These are phyloP conservation scores for Leccinum imitatum DNA, from an alignment of 768 basidiomycete genomes.

Conservation along the genomic window DNA sequence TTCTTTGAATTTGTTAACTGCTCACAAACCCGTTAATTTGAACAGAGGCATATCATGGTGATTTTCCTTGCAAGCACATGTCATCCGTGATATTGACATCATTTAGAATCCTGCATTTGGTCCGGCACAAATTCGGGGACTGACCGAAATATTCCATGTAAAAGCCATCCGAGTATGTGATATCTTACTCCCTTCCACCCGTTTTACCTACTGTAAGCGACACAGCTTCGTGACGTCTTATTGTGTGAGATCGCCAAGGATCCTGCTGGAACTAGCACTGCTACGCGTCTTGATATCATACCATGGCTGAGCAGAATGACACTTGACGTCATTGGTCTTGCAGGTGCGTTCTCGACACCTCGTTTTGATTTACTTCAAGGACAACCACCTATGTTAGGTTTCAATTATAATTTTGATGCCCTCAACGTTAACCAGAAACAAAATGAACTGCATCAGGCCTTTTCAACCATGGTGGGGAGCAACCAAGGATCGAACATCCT, in stretches of 20 bases:
- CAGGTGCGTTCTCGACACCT: slow-evolving; percentile 29
- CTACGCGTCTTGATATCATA: slow-evolving; percentile 30
- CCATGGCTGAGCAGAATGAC: slow-evolving; percentile 36
- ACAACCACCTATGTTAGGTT: slow-evolving; percentile 26
- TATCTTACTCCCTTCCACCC: neutral
- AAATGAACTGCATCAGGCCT: slow-evolving; percentile 33
- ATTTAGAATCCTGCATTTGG: slow-evolving; percentile 64
- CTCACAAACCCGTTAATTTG: neutral
- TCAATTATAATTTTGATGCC: slow-evolving; percentile 37
- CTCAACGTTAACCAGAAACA: slow-evolving; percentile 22
- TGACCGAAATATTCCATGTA: slow-evolving; percentile 56
- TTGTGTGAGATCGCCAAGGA: slow-evolving; percentile 29
- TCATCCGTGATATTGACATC: neutral
- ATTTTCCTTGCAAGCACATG: neutral
- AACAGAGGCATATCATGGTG: slow-evolving; percentile 29
- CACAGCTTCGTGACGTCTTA: slow-evolving; percentile 47
- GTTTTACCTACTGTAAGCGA: neutral
- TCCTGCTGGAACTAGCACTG: slow-evolving; percentile 9
- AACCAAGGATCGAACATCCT: too few species aligned
- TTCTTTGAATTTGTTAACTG: too few species aligned
- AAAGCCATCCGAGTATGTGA: slow-evolving; percentile 49
- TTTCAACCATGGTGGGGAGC: slow-evolving; percentile 31
- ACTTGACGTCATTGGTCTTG: slow-evolving; percentile 36
- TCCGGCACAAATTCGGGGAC: slow-evolving; percentile 51
- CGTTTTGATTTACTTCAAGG: neutral